Conservation (phyloP, 768 basidiomycete genomes). For the Leccinum variicolor region DNA sequence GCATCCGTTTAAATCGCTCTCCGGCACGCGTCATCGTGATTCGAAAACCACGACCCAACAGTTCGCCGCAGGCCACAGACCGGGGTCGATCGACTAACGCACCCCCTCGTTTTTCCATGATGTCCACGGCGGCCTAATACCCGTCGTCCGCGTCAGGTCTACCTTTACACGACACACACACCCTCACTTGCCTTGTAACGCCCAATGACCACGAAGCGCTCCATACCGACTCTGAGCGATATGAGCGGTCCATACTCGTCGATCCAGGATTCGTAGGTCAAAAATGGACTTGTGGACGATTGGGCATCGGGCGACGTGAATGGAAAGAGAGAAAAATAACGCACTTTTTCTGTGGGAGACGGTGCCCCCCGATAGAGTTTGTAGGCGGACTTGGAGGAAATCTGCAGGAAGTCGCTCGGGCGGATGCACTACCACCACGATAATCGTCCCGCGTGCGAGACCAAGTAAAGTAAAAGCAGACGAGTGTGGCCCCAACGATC, state of each 20-base stretch:
- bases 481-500: neutral
- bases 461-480: conserved; percentile 1
- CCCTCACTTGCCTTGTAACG: conserved; percentile 12
- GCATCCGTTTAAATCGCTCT: conserved; percentile 52
- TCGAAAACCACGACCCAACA: conserved; percentile 51
- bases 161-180: neutral
- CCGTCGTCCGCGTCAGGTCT: neutral
- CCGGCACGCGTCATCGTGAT: conserved; percentile 46
- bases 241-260: conserved; percentile 56
- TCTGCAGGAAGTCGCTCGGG: neutral
- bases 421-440: neutral
- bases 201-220: conserved; percentile 16
- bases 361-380: neutral
- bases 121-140: conserved; percentile 49
- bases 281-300: conserved; percentile 3
- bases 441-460: neutral
- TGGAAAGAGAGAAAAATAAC: neutral
- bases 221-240: conserved; percentile 43
- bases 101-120: conserved; percentile 59
- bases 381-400: conserved; percentile 11
- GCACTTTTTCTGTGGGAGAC: conserved; percentile 2
- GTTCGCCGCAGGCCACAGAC: conserved; percentile 46
- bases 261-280: conserved; percentile 47
- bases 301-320: neutral
- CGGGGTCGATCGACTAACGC: conserved; percentile 27